Evolutionary conservation across 257 asterid genomes (phyloP).

Genomic region (Nicotiana noctiflora): DNA sequence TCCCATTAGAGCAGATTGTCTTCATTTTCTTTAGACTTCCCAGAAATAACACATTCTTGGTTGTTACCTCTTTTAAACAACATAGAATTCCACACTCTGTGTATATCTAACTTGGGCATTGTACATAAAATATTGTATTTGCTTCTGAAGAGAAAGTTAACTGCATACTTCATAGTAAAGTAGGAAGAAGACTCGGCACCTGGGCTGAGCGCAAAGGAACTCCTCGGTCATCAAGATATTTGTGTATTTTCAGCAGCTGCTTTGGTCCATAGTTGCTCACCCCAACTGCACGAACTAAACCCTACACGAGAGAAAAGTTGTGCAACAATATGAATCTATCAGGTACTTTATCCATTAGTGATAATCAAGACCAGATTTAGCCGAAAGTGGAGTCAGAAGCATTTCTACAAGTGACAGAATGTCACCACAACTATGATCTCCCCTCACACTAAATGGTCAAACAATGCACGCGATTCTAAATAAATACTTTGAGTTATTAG

Average conservation of each 20-base stretch:
- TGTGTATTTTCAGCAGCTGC: constrained; percentile 71
- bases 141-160: not conserved
- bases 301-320: constrained; percentile 27
- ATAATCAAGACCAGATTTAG: not conserved
- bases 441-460: not conserved
- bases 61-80: not conserved
- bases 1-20: not conserved
- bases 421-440: not conserved
- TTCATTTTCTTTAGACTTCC: not conserved
- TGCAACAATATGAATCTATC: not conserved
- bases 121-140: not conserved
- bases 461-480: not conserved
- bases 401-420: not conserved
- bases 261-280: constrained; percentile 97
- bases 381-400: not conserved
- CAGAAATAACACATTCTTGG: not conserved
- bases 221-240: constrained; percentile 71
- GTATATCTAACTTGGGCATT: not conserved
- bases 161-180: not conserved
- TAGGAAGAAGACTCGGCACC: constrained; percentile 26
- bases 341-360: not conserved
- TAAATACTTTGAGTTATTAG: not conserved
- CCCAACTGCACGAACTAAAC: constrained; percentile 87
- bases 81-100: not conserved
- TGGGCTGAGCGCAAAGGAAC: constrained; percentile 91